phyloP scores from a whole-genome alignment of 1,284 basidiomycete species.

The Ustilago tritici region DNA sequence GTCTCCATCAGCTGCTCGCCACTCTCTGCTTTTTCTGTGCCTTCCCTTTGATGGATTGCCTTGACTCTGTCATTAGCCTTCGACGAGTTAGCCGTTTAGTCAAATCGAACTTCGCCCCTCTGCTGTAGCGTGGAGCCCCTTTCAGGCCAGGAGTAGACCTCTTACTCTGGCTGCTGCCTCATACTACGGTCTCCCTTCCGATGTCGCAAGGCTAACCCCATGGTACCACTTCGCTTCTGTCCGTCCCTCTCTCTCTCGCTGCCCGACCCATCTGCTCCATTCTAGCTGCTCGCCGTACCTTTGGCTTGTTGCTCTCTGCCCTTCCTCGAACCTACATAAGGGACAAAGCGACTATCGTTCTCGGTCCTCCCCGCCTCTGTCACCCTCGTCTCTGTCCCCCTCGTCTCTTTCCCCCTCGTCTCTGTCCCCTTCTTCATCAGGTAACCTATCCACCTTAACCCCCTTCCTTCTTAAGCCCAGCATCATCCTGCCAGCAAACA shows the following conservation, averaged over 20 bases:
- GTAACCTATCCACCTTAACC: background rate
- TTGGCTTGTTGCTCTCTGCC: background rate
- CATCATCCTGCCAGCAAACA: background rate
- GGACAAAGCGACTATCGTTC: background rate
- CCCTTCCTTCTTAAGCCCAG: background rate
- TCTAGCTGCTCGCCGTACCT: background rate
- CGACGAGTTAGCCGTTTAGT: background rate
- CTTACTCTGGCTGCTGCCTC: background rate
- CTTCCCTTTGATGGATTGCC: conserved; percentile 9
- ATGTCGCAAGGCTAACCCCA: background rate
- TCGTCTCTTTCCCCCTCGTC: background rate
- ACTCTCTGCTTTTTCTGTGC: background rate
- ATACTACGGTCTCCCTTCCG: background rate
- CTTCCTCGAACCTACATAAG: conserved; percentile 2
- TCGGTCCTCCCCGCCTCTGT: conserved; percentile 1
- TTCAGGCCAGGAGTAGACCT: background rate
- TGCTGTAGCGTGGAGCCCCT: background rate
- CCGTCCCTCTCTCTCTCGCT: background rate
- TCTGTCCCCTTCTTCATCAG: background rate
- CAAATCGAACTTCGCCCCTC: conserved; percentile 1
- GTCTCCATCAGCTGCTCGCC: background rate
- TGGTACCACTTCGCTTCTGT: background rate
- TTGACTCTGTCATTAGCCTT: background rate
- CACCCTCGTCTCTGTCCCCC: background rate
- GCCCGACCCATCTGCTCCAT: background rate